Evolutionary conservation across 1,139 yeast species (phyloP).

Genomic region (Kodamaea ohmeri): DNA sequence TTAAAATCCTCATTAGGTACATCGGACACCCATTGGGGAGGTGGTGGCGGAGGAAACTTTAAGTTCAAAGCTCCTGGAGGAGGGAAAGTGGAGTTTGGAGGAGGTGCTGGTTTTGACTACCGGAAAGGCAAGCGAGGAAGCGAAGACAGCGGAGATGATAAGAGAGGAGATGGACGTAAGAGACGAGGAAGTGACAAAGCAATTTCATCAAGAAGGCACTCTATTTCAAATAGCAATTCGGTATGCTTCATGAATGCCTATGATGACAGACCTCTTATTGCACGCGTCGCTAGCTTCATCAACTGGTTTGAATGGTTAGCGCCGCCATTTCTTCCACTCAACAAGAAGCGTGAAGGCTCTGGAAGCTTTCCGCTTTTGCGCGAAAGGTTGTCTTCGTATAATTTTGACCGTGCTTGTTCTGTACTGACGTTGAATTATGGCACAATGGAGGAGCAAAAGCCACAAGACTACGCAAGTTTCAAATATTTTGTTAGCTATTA

Average conservation of each 20-base stretch:
- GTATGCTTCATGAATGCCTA: no score
- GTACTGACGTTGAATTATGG: conserved; percentile 15
- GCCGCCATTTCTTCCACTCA: conserved; percentile 22
- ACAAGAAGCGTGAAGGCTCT: conserved; percentile 1
- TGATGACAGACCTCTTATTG: no score
- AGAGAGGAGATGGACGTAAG: background rate
- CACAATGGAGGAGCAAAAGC: conserved; percentile 9
- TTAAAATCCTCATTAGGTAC: no score
- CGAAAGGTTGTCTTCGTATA: conserved; percentile 15
- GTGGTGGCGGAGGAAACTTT: conserved; percentile 29
- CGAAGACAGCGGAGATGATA: conserved; percentile 3
- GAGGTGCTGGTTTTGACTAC: conserved; percentile 30
- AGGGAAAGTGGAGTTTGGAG: conserved; percentile 26
- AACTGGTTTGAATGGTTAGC: conserved; percentile 25
- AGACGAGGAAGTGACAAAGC: no score
- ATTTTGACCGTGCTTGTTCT: conserved; percentile 16
- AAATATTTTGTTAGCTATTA: conserved; percentile 22
- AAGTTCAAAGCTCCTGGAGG: conserved; percentile 25
- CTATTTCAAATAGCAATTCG: no score
- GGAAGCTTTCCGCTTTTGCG: conserved; percentile 17
- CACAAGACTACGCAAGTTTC: conserved; percentile 16
- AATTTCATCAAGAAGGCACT: no score
- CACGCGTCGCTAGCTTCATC: conserved; percentile 12
- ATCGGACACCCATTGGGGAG: conserved; percentile 19
- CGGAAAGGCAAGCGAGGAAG: conserved; percentile 4